Percentiles rank a stretch among this genome's conserved stretches.
phyloP scores from a whole-genome alignment of 164 flowering plant genomes.

The Amborella trichopoda region DNA sequence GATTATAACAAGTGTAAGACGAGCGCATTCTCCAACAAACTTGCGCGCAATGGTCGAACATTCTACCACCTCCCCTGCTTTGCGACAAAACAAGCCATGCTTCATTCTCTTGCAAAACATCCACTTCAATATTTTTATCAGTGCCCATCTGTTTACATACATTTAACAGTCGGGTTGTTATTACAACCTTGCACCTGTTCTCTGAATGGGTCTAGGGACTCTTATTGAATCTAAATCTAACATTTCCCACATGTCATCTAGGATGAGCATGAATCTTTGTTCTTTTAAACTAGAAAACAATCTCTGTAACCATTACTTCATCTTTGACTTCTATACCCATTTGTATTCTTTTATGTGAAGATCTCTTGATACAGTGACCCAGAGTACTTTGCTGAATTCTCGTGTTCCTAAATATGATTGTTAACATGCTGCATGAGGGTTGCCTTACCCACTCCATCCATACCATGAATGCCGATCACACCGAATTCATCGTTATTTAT shows the following conservation, averaged over 20 bases:
- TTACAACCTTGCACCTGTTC: slow-evolving; percentile 2
- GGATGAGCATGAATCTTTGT: slow-evolving; percentile 2
- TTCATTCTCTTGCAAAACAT: neutral
- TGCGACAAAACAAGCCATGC: slow-evolving; percentile 6
- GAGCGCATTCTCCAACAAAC: slow-evolving; percentile 1
- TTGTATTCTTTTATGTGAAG: neutral
- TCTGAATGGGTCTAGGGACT: slow-evolving; percentile 1
- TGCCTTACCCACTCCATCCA: slow-evolving; percentile 14
- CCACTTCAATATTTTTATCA: slow-evolving; percentile 2
- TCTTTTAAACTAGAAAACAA: neutral
- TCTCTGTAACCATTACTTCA: neutral
- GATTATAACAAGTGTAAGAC: slow-evolving; percentile 7
- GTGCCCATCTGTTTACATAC: slow-evolving; percentile 5
- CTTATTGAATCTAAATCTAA: slow-evolving; percentile 2
- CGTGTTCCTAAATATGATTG: slow-evolving; percentile 1
- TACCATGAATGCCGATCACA: slow-evolving; percentile 11
- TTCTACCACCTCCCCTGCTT: slow-evolving; percentile 3
- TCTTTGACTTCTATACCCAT: neutral
- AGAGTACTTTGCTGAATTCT: slow-evolving; percentile 1
- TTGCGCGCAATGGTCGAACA: neutral
- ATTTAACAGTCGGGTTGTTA: slow-evolving; percentile 3
- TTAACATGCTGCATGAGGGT: slow-evolving; percentile 8
- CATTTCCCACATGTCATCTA: slow-evolving; percentile 6
- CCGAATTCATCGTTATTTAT: no score
- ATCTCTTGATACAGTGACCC: slow-evolving; percentile 7